phyloP scores from a whole-genome alignment of 2,329 filamentous ascomycete species.

The Dactylellina parvicollis region DNA sequence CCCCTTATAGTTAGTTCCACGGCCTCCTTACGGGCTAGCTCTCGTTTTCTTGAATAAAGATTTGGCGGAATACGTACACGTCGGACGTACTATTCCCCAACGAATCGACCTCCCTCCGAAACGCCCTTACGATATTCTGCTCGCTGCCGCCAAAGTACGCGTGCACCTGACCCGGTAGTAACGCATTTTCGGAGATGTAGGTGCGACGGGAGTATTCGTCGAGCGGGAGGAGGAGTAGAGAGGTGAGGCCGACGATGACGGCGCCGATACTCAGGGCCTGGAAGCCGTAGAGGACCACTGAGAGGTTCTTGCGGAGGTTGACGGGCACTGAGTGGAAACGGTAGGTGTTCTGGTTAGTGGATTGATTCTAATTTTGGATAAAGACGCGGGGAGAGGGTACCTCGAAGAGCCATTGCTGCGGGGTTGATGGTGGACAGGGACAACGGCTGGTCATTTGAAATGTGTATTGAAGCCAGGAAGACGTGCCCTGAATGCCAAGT shows the following conservation, averaged over 20 bases:
- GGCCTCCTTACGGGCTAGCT: background rate
- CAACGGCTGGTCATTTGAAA: background rate
- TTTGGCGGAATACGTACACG: constrained; percentile 41
- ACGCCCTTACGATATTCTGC: constrained; percentile 91
- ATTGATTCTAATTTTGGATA: background rate
- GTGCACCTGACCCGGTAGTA: constrained; percentile 94
- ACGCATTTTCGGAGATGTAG: constrained; percentile 97
- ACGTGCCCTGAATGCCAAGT: constrained; percentile 43
- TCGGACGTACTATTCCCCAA: constrained; percentile 64
- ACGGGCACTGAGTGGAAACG: constrained; percentile 27
- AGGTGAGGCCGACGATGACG: constrained; percentile 80
- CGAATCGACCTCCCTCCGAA: constrained; percentile 80
- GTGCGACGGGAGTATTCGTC: constrained; percentile 90
- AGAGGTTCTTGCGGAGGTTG: constrained; percentile 54
- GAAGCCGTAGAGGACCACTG: constrained; percentile 52
- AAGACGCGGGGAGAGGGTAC: background rate
- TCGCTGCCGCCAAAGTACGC: constrained; percentile 97
- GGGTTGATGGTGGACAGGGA: constrained; percentile 1
- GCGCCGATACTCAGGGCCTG: constrained; percentile 44
- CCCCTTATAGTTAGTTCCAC: constrained; percentile 46
- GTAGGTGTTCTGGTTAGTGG: background rate
- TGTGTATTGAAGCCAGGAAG: constrained; percentile 1
- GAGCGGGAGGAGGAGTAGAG: constrained; percentile 88
- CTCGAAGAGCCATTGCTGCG: constrained; percentile 49
- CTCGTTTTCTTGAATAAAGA: background rate